Base-by-base conservation (phyloP, 2,329 filamentous ascomycete species). In the Furcasterigmium sp. region DNA sequence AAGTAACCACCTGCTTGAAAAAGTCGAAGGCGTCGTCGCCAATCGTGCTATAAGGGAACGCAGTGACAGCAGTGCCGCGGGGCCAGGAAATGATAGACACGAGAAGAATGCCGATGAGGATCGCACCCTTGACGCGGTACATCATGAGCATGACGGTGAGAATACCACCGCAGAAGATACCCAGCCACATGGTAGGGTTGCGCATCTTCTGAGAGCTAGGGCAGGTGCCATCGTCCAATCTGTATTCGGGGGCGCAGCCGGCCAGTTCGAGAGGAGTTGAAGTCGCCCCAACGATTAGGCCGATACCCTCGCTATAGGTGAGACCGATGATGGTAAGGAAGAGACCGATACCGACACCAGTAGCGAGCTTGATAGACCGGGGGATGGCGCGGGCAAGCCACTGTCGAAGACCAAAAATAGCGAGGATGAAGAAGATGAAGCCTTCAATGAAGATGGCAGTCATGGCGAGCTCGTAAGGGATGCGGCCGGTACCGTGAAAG, bases 81-180 rank as follows among this genome's bases (percentile, higher is more conserved):
- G 89, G 89, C 89, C 89, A 95, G 8, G 87, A 94, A 61, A 93
- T 89, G 63, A 94, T 84, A 50, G 84, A 89, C 44, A 94, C 88
- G 20, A 94, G 77, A 20, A 91, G 61, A 50, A 94, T 93, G 29
- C 89, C 89, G 28, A 80, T 76, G 54, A 94, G 90, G 55, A 95
- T 85, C 44, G 89, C 89, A 45, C 88, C 88, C 67, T 91, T 91
- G 63, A 94, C 80, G 17, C 87, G 82, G 63, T 89, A 94, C 70
- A 91, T 78, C 82, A 91, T 86, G 42, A 94, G 69, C 51, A 93
- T 68, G 25, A 84, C 83, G 1, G 88, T 94, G 39, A 94, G 67
- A 50, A 94, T 75, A 47, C 88, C 87, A 35, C 88, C 87, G 53
- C 85, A 87, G 70, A 94, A 93, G 54, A 94, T 90, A 29, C 88